phyloP scores from a whole-genome alignment of 208 protist species.

The Sergeia podlipaevii region DNA sequence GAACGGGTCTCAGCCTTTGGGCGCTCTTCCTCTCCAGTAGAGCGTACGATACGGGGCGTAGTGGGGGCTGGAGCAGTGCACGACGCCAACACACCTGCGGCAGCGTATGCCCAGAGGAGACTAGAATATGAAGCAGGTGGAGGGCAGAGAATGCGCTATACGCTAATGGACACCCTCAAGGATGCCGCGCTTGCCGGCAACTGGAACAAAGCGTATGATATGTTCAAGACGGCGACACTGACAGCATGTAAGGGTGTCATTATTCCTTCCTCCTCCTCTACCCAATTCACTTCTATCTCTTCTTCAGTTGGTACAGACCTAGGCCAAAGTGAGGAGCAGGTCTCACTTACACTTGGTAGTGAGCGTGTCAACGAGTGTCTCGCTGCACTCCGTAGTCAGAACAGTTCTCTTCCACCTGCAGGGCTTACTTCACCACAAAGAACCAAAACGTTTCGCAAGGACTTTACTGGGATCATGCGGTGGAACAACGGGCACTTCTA shows the following conservation, averaged over 20 bases:
- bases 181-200: conserved; percentile 59
- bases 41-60: conserved; percentile 13
- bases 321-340: too few relatives aligned
- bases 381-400: conserved; percentile 23
- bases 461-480: conserved; percentile 46
- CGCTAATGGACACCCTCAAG: conserved; percentile 50
- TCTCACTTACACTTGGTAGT: too few relatives aligned
- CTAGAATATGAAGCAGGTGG: not conserved
- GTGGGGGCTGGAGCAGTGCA: conserved; percentile 18
- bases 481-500: conserved; percentile 73
- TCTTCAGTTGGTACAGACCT: too few relatives aligned
- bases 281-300: too few relatives aligned
- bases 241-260: too few relatives aligned
- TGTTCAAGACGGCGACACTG: conserved; percentile 46
- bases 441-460: conserved; percentile 3
- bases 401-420: conserved; percentile 29
- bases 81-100: conserved; percentile 14
- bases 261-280: too few relatives aligned
- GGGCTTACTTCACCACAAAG: conserved; percentile 4
- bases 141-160: conserved; percentile 17
- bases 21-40: too few relatives aligned
- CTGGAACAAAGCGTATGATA: conserved; percentile 41
- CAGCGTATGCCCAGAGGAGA: conserved; percentile 10
- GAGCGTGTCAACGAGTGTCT: too few relatives aligned
- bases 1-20: too few relatives aligned